These are phyloP conservation scores for Gossypium raimondii DNA, from an alignment of 345 rosid species.

Conservation along the genomic window DNA sequence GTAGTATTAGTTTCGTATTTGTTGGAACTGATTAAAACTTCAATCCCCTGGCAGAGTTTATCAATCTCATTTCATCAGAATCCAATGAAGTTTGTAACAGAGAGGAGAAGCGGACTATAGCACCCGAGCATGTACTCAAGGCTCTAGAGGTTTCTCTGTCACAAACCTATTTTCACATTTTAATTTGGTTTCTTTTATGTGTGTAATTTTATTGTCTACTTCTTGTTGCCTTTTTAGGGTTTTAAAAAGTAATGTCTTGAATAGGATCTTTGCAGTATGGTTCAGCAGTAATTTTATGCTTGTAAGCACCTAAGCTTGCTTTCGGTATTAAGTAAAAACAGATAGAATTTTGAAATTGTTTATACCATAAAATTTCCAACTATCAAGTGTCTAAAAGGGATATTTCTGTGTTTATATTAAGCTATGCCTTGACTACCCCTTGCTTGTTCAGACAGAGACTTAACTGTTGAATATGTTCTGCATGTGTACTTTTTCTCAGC, in stretches of 20 bases:
- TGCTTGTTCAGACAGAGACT: not conserved
- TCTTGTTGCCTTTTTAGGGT: not conserved
- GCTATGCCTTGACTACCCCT: not conserved
- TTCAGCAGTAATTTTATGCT: not conserved
- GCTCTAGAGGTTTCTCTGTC: slow-evolving; percentile 60
- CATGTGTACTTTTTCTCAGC: not conserved
- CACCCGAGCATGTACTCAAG: slow-evolving; percentile 97
- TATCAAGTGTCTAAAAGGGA: not conserved
- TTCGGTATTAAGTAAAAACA: not conserved
- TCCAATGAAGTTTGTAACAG: slow-evolving; percentile 95
- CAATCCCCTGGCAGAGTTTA: slow-evolving; percentile 64
- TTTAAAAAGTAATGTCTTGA: not conserved
- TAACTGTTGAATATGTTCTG: not conserved
- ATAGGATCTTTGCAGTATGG: slow-evolving; percentile 4
- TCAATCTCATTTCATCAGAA: slow-evolving; percentile 95
- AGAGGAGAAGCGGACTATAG: slow-evolving; percentile 94
- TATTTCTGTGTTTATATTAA: not conserved
- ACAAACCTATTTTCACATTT: not conserved
- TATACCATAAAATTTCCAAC: not conserved
- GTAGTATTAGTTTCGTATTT: slow-evolving; percentile 14
- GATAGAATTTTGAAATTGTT: not conserved
- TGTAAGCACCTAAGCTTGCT: not conserved
- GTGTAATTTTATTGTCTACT: not conserved
- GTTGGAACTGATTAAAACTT: slow-evolving; percentile 7
- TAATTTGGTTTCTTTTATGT: not conserved